Evolutionary conservation across 164 flowering plant genomes (phyloP).

Genomic region (Tetracentron sinense): DNA sequence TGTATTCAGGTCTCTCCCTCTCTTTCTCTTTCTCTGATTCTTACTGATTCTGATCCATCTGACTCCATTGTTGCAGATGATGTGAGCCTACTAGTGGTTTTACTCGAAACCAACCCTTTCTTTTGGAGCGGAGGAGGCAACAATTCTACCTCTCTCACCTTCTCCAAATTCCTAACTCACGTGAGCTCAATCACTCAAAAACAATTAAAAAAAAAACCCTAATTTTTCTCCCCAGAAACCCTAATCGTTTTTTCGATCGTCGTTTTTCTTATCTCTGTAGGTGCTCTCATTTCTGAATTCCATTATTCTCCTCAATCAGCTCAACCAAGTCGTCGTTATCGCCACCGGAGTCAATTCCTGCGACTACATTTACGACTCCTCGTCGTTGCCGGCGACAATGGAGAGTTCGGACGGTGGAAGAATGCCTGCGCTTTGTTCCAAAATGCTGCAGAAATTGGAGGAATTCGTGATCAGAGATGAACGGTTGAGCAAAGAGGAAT

Average conservation of each 20-base stretch:
- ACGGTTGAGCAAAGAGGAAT: constrained; percentile 34
- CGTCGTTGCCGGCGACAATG: constrained; percentile 24
- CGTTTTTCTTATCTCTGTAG: constrained; percentile 27
- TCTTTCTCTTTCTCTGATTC: constrained; percentile 5
- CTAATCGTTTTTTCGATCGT: neutral
- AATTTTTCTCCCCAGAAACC: neutral
- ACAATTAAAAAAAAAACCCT: neutral
- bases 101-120: constrained; percentile 82
- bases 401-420: constrained; percentile 30
- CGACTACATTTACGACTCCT: constrained; percentile 72
- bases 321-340: constrained; percentile 84
- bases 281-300: constrained; percentile 80
- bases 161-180: constrained; percentile 63
- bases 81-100: constrained; percentile 76
- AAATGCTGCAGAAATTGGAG: constrained; percentile 60
- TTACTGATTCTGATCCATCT: neutral
- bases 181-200: constrained; percentile 28
- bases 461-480: constrained; percentile 63
- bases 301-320: constrained; percentile 66
- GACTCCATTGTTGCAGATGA: constrained; percentile 54
- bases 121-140: constrained; percentile 53
- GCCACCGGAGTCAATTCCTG: constrained; percentile 83
- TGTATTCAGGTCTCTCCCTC: constrained; percentile 43
- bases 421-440: constrained; percentile 46
- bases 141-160: constrained; percentile 32